A percentile compares a stretch with the other conserved stretches of the same genome.
Evolutionary conservation across 192 early-diverging fungal species (phyloP).

Genomic region (Lunasporangiospora selenospora): DNA sequence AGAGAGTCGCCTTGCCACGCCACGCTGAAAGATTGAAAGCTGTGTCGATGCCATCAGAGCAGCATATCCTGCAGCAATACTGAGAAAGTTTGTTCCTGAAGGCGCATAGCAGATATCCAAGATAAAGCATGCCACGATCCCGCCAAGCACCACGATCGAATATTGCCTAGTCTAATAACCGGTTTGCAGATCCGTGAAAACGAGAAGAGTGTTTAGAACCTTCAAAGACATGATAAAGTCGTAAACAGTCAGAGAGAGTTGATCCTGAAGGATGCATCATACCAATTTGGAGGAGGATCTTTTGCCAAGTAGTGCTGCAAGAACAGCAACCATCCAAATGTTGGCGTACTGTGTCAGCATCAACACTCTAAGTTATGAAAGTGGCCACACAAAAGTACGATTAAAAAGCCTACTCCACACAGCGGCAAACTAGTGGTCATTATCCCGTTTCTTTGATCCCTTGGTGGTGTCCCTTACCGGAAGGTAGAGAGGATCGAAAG

Average conservation of each 20-base stretch:
- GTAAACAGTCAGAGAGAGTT: no score
- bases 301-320: constrained; percentile 37
- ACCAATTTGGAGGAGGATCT: constrained; percentile 3
- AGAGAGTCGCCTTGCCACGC: constrained; percentile 39
- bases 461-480: constrained; percentile 7
- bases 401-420: neutral
- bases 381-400: neutral
- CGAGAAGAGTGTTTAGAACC: neutral
- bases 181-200: neutral
- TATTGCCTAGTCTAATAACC: constrained; percentile 1
- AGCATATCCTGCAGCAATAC: constrained; percentile 34
- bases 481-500: constrained; percentile 38
- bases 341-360: constrained; percentile 53
- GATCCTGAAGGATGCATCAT: no score
- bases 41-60: constrained; percentile 32
- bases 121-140: constrained; percentile 25
- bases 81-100: constrained; percentile 24
- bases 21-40: constrained; percentile 43
- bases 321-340: constrained; percentile 48
- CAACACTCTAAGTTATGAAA: constrained; percentile 25
- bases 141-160: constrained; percentile 31
- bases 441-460: no score
- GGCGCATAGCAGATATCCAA: constrained; percentile 23
- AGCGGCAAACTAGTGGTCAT: neutral
- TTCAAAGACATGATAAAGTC: neutral